Base-by-base conservation (phyloP, 2,329 filamentous ascomycete genomes). In the Monilinia fructigena region DNA sequence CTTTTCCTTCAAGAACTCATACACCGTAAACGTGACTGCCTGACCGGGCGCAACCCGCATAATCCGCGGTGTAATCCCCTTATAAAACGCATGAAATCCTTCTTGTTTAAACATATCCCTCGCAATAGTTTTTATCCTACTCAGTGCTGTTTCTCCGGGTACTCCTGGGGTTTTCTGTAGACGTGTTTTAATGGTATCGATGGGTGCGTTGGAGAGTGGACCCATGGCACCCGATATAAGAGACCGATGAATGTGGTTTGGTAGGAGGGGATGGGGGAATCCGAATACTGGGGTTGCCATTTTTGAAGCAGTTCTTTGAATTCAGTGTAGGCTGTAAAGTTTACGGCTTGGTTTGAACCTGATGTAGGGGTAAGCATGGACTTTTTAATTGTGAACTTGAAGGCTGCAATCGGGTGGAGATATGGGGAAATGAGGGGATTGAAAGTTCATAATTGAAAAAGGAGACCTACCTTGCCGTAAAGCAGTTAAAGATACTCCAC, bases 121-220 rank as follows among this genome's bases (percentile, higher is more conserved):
- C 62, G 91, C 88, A 73, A 99, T 99, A 52, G 80, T 77, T 40
- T 85, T 82, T 73, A 99, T 97, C 68, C 95, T 84, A 67, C 86
- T 85, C 72, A 96, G 79, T 16, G 95, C 94, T 56, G 88, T 91
- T 75, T 93, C 89, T 20, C 94, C 93, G 6, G 88, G 85, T 79
- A 90, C 85, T 4, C 91, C 93, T 0, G 92, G 92, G 62, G 88
- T 95, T 80, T 92, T 95, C 79, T 99, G 95, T 77, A 99, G 81
- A 61, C 95, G 84, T 53, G 95, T 99, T 87, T 99, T 99, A 82
- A 99, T 98, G 50, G 95, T 99, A 76, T 99, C 95, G 77, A 99
- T 98, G 28, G 95, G 95, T 38, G 96, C 95, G 77, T 99, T 99
- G 73, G 91, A 95, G 76, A 99, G 85, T 6, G 95, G 95, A 1